These are phyloP conservation scores for Monilinia fructigena DNA, from an alignment of 2,329 filamentous ascomycete species.

Conservation along the genomic window DNA sequence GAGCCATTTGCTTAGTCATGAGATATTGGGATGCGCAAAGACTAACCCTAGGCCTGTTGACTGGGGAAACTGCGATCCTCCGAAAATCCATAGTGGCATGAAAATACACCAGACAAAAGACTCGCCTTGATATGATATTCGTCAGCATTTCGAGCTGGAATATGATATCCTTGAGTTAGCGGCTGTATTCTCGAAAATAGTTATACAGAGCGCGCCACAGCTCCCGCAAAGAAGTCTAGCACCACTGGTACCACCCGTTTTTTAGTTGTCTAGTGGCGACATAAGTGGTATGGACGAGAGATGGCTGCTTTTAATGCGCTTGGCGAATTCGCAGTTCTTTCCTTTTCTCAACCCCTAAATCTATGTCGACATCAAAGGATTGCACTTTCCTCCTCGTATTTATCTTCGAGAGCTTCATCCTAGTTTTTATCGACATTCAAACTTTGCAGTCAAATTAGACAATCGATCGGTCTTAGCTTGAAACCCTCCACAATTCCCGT, in stretches of 20 bases:
- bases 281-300: not conserved
- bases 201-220: not conserved
- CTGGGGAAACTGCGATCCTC: not conserved
- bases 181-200: not conserved
- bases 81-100: no score
- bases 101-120: not conserved
- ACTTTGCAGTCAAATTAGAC: not conserved
- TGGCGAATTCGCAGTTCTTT: not conserved
- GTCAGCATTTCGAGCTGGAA: not conserved
- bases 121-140: not conserved
- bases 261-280: not conserved
- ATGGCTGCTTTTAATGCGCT: not conserved
- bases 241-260: not conserved
- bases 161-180: not conserved
- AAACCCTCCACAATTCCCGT: not conserved
- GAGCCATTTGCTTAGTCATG: not conserved
- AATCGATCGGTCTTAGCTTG: slow-evolving; percentile 2
- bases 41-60: no score
- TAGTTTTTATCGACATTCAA: not conserved
- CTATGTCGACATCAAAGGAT: not conserved
- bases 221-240: not conserved
- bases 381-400: not conserved
- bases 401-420: not conserved
- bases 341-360: not conserved
- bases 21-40: not conserved